Base-by-base conservation (phyloP, 2,329 filamentous ascomycete genomes). In the Pseudogymnoascus sp. region DNA sequence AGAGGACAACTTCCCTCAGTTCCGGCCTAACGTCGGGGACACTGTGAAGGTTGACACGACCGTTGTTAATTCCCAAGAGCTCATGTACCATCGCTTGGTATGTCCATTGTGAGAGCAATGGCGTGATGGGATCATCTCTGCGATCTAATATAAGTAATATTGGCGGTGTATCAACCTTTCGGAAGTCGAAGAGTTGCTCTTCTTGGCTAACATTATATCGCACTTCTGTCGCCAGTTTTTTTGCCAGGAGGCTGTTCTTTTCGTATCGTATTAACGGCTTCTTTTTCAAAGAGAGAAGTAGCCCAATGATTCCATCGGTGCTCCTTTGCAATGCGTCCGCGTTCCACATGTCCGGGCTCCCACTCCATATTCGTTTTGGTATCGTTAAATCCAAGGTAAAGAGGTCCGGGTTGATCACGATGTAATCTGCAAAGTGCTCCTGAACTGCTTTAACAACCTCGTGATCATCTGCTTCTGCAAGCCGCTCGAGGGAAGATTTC, bases 31-130 rank as follows among this genome's bases (percentile, higher is more conserved):
- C 84, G 60, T 96, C 91, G 11, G 90, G 90, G 0, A 96, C 86
- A 61, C 90, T 83, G 64, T 87, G 88, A 35, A 99, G 79, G 70
- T 96, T 89, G 0, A 99, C 94, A 58, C 93, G 84, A n/a, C 94
- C 94, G 72, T 97, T 97, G 62, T 89, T 84, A 66, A 99, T 96
- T 4, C 94, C 94, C 11, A 99, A 80, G 1, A 97, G 77, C 70
- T 99, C 94, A 72, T 99, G 94, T 0, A 99, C 94, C 92, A 99
- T 99, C n/a, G 94, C 94, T 75, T 99, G 94, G 71, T 99, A 99
- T 25, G 94, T 99, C 94, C 94, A 99, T 72, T 99, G 94, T 2
- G 91, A 96, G 57, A 99, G 81, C 9, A 99, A 78, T 0, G 94
- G 94, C 3, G 94, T 99, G 58, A 97, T 89, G 0, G 94, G 93